Conservation (phyloP, 2,329 filamentous ascomycete species). For the Xylaria sp. region DNA sequence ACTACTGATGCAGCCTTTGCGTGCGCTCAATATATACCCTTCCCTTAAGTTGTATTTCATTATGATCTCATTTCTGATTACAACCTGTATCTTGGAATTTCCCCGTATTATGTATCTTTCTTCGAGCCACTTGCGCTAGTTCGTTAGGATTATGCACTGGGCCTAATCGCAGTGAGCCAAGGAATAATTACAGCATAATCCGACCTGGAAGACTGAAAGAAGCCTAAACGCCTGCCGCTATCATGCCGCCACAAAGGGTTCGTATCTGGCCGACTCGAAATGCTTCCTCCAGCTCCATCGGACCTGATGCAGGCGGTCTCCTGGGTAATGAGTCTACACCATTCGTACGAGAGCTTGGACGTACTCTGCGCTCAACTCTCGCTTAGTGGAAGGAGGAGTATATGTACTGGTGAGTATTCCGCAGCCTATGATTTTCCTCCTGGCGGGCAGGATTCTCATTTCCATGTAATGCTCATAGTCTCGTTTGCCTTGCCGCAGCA, state of each 20-base stretch:
- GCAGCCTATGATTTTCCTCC: neutral
- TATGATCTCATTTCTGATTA: neutral
- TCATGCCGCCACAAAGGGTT: conserved; percentile 20
- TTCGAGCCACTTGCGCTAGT: neutral
- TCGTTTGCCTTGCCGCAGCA: conserved; percentile 47
- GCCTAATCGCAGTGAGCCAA: neutral
- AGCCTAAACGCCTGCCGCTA: neutral
- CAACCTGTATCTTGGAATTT: conserved; percentile 3
- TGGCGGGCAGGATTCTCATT: neutral
- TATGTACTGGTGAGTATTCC: conserved; percentile 44
- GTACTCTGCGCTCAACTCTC: conserved; percentile 46
- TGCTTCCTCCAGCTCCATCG: conserved; percentile 21
- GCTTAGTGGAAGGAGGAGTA: conserved; percentile 54
- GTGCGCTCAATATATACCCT: neutral
- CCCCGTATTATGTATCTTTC: neutral
- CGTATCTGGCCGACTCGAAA: conserved; percentile 25
- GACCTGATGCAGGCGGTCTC: conserved; percentile 28
- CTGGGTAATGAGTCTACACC: conserved; percentile 38
- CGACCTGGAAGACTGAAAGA: neutral
- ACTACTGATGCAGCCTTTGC: neutral
- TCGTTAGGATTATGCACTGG: neutral
- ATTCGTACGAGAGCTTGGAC: conserved; percentile 39
- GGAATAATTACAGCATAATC: neutral
- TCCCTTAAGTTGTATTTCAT: neutral
- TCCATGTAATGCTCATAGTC: neutral